These are phyloP conservation scores for Ganoderma leucocontextum DNA, from an alignment of 1,284 basidiomycete genomes.

Conservation along the genomic window DNA sequence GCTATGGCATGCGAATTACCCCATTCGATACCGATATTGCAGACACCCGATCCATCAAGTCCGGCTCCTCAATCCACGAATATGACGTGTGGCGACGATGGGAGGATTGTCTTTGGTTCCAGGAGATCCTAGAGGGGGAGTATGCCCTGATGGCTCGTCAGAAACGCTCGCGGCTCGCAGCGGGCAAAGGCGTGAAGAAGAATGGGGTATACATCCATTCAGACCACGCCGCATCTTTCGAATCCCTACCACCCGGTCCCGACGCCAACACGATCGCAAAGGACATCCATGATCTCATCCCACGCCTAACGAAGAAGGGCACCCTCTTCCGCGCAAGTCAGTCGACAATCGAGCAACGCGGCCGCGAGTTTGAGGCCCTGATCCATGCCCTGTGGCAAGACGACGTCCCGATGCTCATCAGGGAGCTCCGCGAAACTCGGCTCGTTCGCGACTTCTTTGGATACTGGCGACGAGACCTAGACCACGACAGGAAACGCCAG, in stretches of 20 bases:
- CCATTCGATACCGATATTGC: constrained; percentile 45
- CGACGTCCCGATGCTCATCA: constrained; percentile 68
- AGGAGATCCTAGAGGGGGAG: constrained; percentile 70
- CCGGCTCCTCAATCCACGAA: constrained; percentile 47
- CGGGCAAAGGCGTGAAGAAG: constrained; percentile 80
- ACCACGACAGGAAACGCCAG: constrained; percentile 55
- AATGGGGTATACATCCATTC: constrained; percentile 72
- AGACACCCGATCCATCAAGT: constrained; percentile 45
- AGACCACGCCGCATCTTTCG: constrained; percentile 80
- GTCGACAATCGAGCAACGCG: constrained; percentile 69
- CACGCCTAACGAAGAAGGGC: constrained; percentile 73
- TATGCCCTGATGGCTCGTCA: constrained; percentile 67
- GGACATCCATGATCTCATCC: constrained; percentile 70
- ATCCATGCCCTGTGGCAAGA: constrained; percentile 64
- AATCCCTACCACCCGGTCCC: constrained; percentile 85
- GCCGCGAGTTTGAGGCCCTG: constrained; percentile 63
- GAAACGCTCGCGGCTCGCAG: constrained; percentile 67
- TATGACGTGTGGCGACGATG: constrained; percentile 81
- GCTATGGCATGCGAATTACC: constrained; percentile 69
- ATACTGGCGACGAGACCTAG: constrained; percentile 75
- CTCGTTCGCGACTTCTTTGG: constrained; percentile 79
- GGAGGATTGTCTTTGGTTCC: constrained; percentile 82
- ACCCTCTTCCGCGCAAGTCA: constrained; percentile 75
- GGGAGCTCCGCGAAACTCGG: constrained; percentile 66
- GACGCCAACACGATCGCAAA: constrained; percentile 72